These are phyloP conservation scores for Exophiala aquamarina DNA, from an alignment of 2,329 filamentous ascomycete genomes.

Conservation along the genomic window DNA sequence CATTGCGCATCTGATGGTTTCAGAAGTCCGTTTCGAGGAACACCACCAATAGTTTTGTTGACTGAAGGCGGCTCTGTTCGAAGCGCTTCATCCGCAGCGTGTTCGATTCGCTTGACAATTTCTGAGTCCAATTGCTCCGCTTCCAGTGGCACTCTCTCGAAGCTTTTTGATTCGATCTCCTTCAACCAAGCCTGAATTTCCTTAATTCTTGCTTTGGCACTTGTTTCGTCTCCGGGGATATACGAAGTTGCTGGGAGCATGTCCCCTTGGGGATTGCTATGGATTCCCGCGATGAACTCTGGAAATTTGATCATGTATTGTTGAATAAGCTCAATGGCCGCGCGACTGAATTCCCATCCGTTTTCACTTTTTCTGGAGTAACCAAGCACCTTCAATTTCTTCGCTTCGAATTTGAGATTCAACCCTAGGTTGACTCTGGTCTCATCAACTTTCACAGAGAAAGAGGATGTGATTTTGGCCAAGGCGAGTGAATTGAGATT, in stretches of 20 bases:
- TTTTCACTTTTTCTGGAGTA: constrained; percentile 84
- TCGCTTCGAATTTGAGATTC: constrained; percentile 95
- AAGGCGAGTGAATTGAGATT: constrained; percentile 81
- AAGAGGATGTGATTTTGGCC: constrained; percentile 94
- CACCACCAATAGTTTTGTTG: constrained; percentile 71
- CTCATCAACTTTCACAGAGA: constrained; percentile 78
- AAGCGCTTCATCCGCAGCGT: constrained; percentile 66
- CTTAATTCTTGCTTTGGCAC: constrained; percentile 78
- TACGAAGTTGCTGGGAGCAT: constrained; percentile 83
- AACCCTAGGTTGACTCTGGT: constrained; percentile 85
- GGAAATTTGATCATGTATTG: constrained; percentile 94
- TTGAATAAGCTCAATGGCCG: constrained; percentile 75
- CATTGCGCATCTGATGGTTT: constrained; percentile 97
- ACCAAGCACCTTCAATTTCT: constrained; percentile 91
- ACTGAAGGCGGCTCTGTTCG: constrained; percentile 54
- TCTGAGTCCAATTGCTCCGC: constrained; percentile 94
- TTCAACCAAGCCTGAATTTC: constrained; percentile 95
- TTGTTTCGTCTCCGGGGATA: constrained; percentile 63
- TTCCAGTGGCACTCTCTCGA: constrained; percentile 93
- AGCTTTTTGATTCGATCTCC: constrained; percentile 82
- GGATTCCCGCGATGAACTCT: constrained; percentile 88
- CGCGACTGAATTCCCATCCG: constrained; percentile 94
- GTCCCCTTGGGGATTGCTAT: constrained; percentile 79
- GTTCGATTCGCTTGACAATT: constrained; percentile 77
- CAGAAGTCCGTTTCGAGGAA: constrained; percentile 82